Percentiles rank a stretch among this genome's conserved stretches.
These are phyloP conservation scores for Suhomyces terraborum DNA, from an alignment of 1,139 yeast genomes.

Conservation along the genomic window DNA sequence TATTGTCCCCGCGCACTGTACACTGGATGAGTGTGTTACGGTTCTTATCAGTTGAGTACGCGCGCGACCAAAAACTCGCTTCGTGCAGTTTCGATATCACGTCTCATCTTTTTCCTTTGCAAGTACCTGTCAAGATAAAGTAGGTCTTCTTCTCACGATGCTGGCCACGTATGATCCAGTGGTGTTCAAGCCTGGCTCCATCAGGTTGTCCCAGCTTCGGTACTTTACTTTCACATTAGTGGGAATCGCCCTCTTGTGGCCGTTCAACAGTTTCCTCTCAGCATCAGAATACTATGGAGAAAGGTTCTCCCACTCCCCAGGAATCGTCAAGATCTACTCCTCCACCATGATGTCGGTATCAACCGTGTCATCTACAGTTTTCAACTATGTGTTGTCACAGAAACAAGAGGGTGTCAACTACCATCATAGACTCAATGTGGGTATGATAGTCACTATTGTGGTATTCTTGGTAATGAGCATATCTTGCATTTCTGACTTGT, in stretches of 20 bases:
- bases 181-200: slow-evolving; percentile 23
- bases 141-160: not conserved
- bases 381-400: slow-evolving; percentile 66
- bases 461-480: slow-evolving; percentile 55
- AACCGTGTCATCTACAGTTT: slow-evolving; percentile 66
- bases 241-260: slow-evolving; percentile 87
- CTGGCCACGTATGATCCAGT: slow-evolving; percentile 28
- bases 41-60: slow-evolving; percentile 17
- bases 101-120: too few relatives aligned
- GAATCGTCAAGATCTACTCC: slow-evolving; percentile 62
- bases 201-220: slow-evolving; percentile 42
- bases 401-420: slow-evolving; percentile 68
- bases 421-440: slow-evolving; percentile 56
- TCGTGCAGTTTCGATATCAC: too few relatives aligned
- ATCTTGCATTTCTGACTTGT: slow-evolving; percentile 48
- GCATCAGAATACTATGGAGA: slow-evolving; percentile 81
- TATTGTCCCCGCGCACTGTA: too few relatives aligned
- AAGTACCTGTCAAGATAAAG: too few relatives aligned
- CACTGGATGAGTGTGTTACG: not conserved
- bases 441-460: slow-evolving; percentile 56
- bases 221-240: slow-evolving; percentile 67
- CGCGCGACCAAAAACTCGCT: slow-evolving; percentile 5
- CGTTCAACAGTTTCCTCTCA: slow-evolving; percentile 91
- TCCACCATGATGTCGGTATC: slow-evolving; percentile 90
- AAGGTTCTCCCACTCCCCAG: slow-evolving; percentile 56